These are phyloP conservation scores for Dactylella cylindrospora DNA, from an alignment of 2,329 filamentous ascomycete genomes.

Conservation along the genomic window DNA sequence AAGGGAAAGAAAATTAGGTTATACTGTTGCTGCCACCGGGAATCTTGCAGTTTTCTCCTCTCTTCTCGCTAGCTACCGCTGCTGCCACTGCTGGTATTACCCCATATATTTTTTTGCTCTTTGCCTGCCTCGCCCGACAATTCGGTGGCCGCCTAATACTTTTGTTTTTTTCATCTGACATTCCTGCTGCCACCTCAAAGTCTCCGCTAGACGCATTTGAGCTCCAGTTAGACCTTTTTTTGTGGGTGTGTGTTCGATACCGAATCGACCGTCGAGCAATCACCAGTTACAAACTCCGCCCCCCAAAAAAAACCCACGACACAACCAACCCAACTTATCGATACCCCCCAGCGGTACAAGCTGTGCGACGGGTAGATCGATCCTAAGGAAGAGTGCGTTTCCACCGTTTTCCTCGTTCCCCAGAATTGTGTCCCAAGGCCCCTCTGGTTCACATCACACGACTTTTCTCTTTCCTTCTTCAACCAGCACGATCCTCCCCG, in stretches of 20 bases:
- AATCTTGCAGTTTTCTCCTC: neutral
- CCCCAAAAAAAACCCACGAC: neutral
- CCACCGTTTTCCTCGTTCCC: neutral
- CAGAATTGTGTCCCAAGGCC: constrained; percentile 3
- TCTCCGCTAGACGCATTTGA: no score
- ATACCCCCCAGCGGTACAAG: neutral
- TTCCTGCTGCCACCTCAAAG: no score
- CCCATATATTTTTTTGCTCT: no score
- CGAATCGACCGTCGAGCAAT: no score
- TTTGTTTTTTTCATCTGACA: no score
- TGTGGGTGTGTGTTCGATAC: no score
- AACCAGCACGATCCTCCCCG: constrained; percentile 43
- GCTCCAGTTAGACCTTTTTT: no score
- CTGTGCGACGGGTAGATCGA: constrained; percentile 38
- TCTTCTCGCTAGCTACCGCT: neutral
- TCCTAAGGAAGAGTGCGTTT: neutral
- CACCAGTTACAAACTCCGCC: no score
- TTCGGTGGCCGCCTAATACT: no score
- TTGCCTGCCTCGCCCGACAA: no score
- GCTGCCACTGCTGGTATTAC: neutral
- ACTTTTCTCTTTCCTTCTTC: constrained; percentile 26
- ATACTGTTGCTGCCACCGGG: neutral
- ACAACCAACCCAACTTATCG: constrained; percentile 8
- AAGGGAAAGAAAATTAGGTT: constrained; percentile 15
- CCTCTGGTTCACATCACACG: constrained; percentile 41